These are phyloP conservation scores for Pluteus cervinus DNA, from an alignment of 768 basidiomycete species.

Conservation along the genomic window DNA sequence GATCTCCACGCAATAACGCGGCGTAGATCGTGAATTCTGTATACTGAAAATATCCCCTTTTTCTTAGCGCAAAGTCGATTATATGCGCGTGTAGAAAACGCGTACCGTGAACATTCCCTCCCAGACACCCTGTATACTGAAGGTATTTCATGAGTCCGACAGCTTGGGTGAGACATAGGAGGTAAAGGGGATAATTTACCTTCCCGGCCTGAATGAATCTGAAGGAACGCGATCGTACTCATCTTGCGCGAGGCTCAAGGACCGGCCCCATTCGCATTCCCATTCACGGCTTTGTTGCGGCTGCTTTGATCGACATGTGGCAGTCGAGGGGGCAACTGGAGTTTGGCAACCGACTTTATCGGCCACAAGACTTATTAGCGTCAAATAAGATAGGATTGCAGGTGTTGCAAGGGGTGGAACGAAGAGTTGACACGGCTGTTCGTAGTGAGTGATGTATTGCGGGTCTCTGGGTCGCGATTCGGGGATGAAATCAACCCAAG, in stretches of 20 bases:
- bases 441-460: conserved; percentile 34
- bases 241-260: conserved; percentile 29
- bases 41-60: conserved; percentile 55
- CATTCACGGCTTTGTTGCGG: conserved; percentile 43
- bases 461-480: conserved; percentile 14
- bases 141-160: conserved; percentile 4
- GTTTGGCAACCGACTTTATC: conserved; percentile 22
- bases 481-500: conserved; percentile 56
- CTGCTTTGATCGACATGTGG: too few relatives aligned
- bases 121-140: conserved; percentile 70
- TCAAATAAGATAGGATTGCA: conserved; percentile 67
- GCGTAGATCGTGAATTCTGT: conserved; percentile 84
- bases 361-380: conserved; percentile 37
- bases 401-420: conserved; percentile 63
- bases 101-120: conserved; percentile 73
- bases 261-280: conserved; percentile 68
- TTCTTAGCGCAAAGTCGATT: too few relatives aligned
- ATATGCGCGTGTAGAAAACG: too few relatives aligned
- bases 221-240: conserved; percentile 28
- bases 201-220: conserved; percentile 53
- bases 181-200: conserved; percentile 29
- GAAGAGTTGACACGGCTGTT: conserved; percentile 35
- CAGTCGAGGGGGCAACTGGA: conserved; percentile 27
- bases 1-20: conserved; percentile 61
- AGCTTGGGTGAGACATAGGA: conserved; percentile 1